Base-by-base conservation (phyloP, 2,329 filamentous ascomycete species). In the Aspergillus pseudoviridinutans region DNA sequence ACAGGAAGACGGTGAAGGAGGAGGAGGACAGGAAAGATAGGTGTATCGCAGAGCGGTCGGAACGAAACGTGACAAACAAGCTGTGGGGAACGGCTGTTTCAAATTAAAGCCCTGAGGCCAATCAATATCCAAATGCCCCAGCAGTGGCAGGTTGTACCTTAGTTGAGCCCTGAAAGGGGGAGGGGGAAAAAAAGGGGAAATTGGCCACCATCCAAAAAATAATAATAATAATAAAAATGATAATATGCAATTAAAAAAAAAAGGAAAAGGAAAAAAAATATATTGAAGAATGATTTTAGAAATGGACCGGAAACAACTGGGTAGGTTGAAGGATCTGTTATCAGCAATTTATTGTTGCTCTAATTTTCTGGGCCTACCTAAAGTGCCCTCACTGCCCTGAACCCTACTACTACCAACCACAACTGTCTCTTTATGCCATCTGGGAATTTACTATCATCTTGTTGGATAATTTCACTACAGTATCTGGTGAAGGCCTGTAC, bases 11-110 rank as follows among this genome's bases (percentile, higher is more conserved):
- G 63, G 61, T 63, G 61, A 51, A 53, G 42, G 38, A 46, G 61
- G 61, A 64, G 61, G 59, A 52, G 46, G 58, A 58, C 59, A 56
- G 57, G 58, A 61, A 59, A 60, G 60, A 59, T 54, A 68, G 64
- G 54, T 63, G 63, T 65, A 65, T 65, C 63, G 58, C 54, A 47
- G 57, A 53, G 55, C 57, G 59, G 59, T 59, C 61, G 59, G 56
- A 58, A 60, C 59, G 56, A 62, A 66, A 65, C 64, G 64, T 66
- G 63, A 66, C 62, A 56, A 53, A 35, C n/a, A 27, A 54, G 60
- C 53, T 58, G 68, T 69, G 69, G 68, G 61, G 67, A 60, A 58
- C 42, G 46, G 61, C 65, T 68, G 71, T 74, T 73, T 74, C 71
- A 73, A 69, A 66, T 71, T 71, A 71, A 68, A 66, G 56, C 59